Evolutionary conservation across 225 moss, liverwort and hornwort genomes (phyloP), one percentile per base, ranked within the genome.

Genomic region (Anthoceros angustus): DNA sequence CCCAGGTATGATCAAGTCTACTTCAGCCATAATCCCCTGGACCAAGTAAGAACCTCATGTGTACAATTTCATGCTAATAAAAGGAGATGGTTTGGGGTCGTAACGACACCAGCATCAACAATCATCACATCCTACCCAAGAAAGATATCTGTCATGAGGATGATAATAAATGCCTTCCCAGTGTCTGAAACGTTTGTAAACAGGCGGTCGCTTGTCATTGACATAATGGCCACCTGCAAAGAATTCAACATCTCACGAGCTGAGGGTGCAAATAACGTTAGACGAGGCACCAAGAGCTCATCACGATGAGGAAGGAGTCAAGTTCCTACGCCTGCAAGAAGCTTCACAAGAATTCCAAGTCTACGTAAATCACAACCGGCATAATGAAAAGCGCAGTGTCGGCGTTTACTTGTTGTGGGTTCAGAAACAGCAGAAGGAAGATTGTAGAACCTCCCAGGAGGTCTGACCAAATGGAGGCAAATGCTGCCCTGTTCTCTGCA

Each of bases 161-260:
- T 95, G 64, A 95, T 95, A 21, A 91, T 87, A 66, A 95, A 95
- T 66, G 95, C 95, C 75, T 95, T 95, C 72, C 95, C 95, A 45
- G 91, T 86, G 76, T 95, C 95, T 75, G 95, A 95, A 72, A 95
- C 84, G 69, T 91, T 91, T 10, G 95, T 91, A 70, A 95, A 95
- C 46, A 95, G 64, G 16, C 95, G 86, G 75, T 95, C 85, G 69
- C 88, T 85, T 11, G 95, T 95, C 86, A 87, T 78, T 72, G 26
- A 79, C 91, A 91, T 85, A 39, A 91, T 95, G 24, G 77, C 71
- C 41, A 91, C 88, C 91, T 93, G 83, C 40, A 67, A 62, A 42
- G 20, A 25, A 62, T 23, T n/a, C 41, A 10, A 48, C 46, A 48
- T 48, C 46, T 48, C 12, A 48, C 12, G 46, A 12, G 46, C 18